phyloP scores from a whole-genome alignment of 1,139 yeast species.

The Kodamaea suecica region DNA sequence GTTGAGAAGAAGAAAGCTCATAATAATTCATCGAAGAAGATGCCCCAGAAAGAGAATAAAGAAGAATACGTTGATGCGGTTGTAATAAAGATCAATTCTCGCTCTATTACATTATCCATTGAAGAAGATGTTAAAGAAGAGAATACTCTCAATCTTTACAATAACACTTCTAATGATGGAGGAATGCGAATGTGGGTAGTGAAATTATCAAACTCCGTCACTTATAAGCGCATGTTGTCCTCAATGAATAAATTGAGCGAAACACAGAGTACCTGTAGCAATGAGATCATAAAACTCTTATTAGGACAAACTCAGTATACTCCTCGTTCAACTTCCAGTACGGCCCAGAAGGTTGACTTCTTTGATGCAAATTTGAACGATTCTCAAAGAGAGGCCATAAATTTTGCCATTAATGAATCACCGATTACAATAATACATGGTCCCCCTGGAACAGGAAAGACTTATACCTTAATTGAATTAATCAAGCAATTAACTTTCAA shows the following conservation, averaged over 20 bases:
- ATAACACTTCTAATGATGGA: conserved; percentile 37
- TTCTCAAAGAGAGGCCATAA: conserved; percentile 56
- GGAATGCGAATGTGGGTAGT: conserved; percentile 54
- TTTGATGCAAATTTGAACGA: conserved; percentile 56
- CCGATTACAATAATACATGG: conserved; percentile 48
- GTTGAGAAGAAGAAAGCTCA: conserved; percentile 19
- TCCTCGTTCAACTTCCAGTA: conserved; percentile 10
- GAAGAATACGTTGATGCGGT: conserved; percentile 54
- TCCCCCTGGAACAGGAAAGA: conserved; percentile 56
- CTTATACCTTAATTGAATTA: conserved; percentile 82
- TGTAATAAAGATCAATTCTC: conserved; percentile 47
- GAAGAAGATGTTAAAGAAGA: conserved; percentile 57
- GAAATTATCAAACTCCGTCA: conserved; percentile 64
- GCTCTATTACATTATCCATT: conserved; percentile 51
- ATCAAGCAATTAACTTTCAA: conserved; percentile 66
- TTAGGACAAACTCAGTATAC: conserved; percentile 40
- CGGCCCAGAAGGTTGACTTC: conserved; percentile 22
- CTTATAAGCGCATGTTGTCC: conserved; percentile 77
- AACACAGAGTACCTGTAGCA: conserved; percentile 30
- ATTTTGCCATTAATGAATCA: conserved; percentile 38
- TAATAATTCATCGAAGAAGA: conserved; percentile 22
- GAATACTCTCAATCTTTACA: conserved; percentile 40
- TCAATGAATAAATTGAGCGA: conserved; percentile 69
- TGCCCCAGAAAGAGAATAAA: conserved; percentile 17
- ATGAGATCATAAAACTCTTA: conserved; percentile 41